These are phyloP conservation scores for Blastobotrys robertii DNA, from an alignment of 805 yeast species.

Conservation along the genomic window DNA sequence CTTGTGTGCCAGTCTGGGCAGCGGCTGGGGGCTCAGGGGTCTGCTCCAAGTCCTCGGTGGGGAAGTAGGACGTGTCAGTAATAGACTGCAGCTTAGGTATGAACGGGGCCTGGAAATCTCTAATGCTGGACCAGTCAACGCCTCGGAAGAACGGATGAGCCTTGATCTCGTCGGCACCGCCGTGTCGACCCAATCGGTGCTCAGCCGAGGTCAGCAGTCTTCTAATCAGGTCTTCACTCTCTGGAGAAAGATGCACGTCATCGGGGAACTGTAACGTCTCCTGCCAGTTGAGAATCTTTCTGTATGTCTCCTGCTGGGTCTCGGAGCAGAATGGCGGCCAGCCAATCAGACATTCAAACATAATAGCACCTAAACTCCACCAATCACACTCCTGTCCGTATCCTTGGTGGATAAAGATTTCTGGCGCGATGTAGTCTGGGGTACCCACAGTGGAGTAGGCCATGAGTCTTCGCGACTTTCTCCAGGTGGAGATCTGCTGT, in stretches of 20 bases:
- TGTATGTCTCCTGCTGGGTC: constrained; percentile 87
- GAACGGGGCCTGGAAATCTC: constrained; percentile 86
- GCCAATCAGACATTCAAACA: constrained; percentile 93
- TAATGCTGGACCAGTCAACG: constrained; percentile 87
- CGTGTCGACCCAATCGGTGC: constrained; percentile 70
- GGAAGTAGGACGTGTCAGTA: constrained; percentile 96
- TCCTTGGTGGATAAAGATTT: constrained; percentile 84
- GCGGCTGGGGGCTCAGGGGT: constrained; percentile 79
- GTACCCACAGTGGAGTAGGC: constrained; percentile 96
- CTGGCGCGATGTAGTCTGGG: constrained; percentile 94
- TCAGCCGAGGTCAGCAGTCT: constrained; percentile 70
- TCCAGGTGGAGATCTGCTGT: constrained; percentile 94
- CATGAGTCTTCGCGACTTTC: constrained; percentile 83
- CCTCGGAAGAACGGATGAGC: constrained; percentile 89
- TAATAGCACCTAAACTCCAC: constrained; percentile 96
- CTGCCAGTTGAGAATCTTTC: constrained; percentile 85
- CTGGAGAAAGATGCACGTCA: constrained; percentile 80
- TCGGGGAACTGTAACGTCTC: constrained; percentile 84
- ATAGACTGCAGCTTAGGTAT: constrained; percentile 85
- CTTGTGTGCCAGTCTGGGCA: constrained; percentile 25
- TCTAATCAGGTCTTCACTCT: constrained; percentile 78
- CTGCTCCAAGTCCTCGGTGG: constrained; percentile 90
- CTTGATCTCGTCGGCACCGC: constrained; percentile 89
- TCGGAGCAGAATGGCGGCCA: constrained; percentile 98
- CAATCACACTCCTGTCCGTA: constrained; percentile 96